Percentiles rank a stretch among this genome's conserved stretches.
Conservation (phyloP, 140 eudicot genomes). For the Stevia rebaudiana region DNA sequence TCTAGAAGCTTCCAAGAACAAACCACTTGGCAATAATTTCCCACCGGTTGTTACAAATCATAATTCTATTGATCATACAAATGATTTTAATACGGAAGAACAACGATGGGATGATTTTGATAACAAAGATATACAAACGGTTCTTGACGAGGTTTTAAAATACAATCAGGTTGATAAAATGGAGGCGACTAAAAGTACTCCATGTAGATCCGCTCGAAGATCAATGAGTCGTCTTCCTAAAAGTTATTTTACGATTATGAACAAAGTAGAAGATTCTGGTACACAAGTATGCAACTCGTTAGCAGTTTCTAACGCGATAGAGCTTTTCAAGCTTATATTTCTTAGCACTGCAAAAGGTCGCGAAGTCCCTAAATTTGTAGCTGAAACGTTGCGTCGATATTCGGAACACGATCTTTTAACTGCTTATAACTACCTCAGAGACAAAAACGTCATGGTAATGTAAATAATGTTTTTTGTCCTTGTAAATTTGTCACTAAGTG, state of each 20-base stretch:
- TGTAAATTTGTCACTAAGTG: background rate
- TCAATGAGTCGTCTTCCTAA: slow-evolving; percentile 39
- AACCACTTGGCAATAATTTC: slow-evolving; percentile 22
- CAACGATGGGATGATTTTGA: slow-evolving; percentile 76
- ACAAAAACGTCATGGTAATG: slow-evolving; percentile 51
- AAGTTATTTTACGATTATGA: slow-evolving; percentile 47
- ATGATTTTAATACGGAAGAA: slow-evolving; percentile 25
- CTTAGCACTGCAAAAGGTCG: slow-evolving; percentile 65
- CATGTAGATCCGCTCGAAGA: slow-evolving; percentile 31
- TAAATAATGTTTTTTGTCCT: background rate
- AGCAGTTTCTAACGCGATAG: slow-evolving; percentile 89
- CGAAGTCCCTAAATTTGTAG: slow-evolving; percentile 58
- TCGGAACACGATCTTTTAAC: slow-evolving; percentile 93
- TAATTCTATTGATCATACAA: slow-evolving; percentile 11
- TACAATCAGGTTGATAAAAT: slow-evolving; percentile 47
- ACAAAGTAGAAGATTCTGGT: slow-evolving; percentile 28
- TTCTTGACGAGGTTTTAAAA: slow-evolving; percentile 55
- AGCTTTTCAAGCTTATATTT: slow-evolving; percentile 84
- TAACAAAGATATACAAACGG: slow-evolving; percentile 38
- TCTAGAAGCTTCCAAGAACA: slow-evolving; percentile 45
- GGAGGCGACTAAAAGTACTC: slow-evolving; percentile 31
- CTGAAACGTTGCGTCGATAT: slow-evolving; percentile 80
- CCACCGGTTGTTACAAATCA: slow-evolving; percentile 21
- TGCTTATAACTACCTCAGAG: slow-evolving; percentile 80
- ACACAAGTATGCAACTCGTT: slow-evolving; percentile 53